Conservation (phyloP, 2,329 filamentous ascomycete genomes). For the Botrytis medusae region DNA sequence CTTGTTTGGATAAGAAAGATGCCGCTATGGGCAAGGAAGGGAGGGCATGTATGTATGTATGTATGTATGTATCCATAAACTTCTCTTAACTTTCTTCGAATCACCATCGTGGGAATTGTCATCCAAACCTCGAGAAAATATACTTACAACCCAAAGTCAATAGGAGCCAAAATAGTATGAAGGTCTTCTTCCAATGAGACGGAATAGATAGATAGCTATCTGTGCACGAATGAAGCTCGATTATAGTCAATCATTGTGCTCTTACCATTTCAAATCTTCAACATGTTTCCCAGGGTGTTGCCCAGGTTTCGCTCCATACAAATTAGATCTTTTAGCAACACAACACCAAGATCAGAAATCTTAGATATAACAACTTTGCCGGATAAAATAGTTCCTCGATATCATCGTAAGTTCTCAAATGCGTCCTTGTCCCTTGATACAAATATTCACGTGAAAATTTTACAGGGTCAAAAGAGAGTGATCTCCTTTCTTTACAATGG, state of each 20-base stretch:
- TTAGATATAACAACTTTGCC: conserved; percentile 52
- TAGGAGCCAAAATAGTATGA: background rate
- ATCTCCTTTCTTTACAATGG: conserved; percentile 66
- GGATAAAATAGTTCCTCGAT: conserved; percentile 59
- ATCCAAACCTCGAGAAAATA: background rate
- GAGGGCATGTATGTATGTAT: no score
- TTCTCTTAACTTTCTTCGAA: background rate
- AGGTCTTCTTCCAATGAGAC: background rate
- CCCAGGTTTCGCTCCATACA: conserved; percentile 20
- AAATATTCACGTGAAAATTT: conserved; percentile 42
- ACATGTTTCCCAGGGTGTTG: conserved; percentile 29
- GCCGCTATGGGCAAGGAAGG: no score
- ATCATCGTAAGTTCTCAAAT: conserved; percentile 52
- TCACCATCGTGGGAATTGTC: background rate
- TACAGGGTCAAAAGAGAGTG: conserved; percentile 55
- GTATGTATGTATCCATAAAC: no score
- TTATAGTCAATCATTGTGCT: background rate
- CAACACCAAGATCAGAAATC: conserved; percentile 48
- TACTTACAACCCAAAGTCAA: background rate
- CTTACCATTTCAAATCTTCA: conserved; percentile 1
- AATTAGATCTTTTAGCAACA: conserved; percentile 49
- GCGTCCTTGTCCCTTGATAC: background rate
- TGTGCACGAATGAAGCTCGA: background rate
- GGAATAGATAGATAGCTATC: background rate
- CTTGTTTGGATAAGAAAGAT: background rate